These are phyloP conservation scores for Acanthamoeba royreba DNA, from an alignment of 208 protist species.

Conservation along the genomic window DNA sequence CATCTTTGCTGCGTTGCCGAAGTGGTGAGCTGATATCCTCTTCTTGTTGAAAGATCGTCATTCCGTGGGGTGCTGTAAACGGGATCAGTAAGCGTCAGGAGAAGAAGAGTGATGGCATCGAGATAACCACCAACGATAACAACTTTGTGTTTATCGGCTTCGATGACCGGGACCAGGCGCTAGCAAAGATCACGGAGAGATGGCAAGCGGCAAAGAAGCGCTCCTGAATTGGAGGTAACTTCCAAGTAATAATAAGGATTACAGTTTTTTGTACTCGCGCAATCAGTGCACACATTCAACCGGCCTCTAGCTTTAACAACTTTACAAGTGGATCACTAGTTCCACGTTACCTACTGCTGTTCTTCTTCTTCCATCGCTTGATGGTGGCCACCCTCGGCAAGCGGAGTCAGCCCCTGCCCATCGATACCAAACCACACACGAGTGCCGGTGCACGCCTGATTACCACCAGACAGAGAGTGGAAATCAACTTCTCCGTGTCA, in stretches of 20 bases:
- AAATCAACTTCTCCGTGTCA: neutral
- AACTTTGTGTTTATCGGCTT: neutral
- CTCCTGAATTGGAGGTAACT: neutral
- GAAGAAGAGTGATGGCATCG: neutral
- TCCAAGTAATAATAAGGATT: neutral
- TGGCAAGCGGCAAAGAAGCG: neutral
- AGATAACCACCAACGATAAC: neutral
- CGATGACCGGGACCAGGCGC: neutral
- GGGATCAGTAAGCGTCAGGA: neutral
- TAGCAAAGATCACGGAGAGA: neutral
- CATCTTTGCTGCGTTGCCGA: neutral
- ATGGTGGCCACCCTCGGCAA: neutral
- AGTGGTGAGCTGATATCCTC: neutral
- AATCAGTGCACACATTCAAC: no score
- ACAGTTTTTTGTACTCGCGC: neutral
- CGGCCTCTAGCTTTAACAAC: no score
- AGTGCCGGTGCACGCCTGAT: neutral
- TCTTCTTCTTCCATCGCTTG: neutral
- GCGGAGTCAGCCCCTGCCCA: neutral
- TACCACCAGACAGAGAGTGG: neutral
- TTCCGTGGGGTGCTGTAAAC: neutral
- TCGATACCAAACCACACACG: constrained; percentile 1
- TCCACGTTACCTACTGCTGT: no score
- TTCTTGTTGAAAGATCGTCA: neutral
- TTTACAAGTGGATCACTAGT: no score